Conservation (phyloP, 805 yeast genomes). For the Lipomyces yamadae region DNA sequence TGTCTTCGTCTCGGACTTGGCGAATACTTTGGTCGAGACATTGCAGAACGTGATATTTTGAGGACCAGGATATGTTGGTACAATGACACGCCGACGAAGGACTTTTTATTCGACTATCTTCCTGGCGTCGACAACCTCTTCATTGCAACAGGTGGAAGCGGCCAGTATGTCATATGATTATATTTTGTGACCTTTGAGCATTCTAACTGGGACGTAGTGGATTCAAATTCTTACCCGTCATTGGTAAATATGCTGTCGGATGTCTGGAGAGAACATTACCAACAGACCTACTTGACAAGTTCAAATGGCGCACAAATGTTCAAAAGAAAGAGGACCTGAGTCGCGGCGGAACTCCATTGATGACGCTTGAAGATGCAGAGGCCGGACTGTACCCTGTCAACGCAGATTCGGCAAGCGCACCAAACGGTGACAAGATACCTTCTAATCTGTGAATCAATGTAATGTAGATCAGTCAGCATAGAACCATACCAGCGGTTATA, state of each 20-base stretch:
- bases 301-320: constrained; percentile 20
- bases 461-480: background rate
- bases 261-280: constrained; percentile 42
- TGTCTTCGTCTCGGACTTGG: constrained; percentile 24
- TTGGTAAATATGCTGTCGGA: constrained; percentile 46
- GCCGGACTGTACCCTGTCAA: constrained; percentile 1
- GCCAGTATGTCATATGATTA: constrained; percentile 39
- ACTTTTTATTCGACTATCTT: constrained; percentile 43
- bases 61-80: constrained; percentile 52
- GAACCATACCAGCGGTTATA: background rate
- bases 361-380: constrained; percentile 40
- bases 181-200: background rate
- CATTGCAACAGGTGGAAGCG: constrained; percentile 48
- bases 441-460: background rate
- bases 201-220: constrained; percentile 33
- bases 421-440: background rate
- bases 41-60: constrained; percentile 22
- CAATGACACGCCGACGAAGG: constrained; percentile 47
- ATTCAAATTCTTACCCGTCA: constrained; percentile 47
- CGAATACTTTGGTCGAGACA: constrained; percentile 25
- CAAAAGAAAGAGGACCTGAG: constrained; percentile 19
- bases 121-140: constrained; percentile 43
- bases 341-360: constrained; percentile 36
- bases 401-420: background rate
- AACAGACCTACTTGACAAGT: constrained; percentile 19